Evolutionary conservation across 768 basidiomycete species (phyloP).

Genomic region (Suillus clintonianus): DNA sequence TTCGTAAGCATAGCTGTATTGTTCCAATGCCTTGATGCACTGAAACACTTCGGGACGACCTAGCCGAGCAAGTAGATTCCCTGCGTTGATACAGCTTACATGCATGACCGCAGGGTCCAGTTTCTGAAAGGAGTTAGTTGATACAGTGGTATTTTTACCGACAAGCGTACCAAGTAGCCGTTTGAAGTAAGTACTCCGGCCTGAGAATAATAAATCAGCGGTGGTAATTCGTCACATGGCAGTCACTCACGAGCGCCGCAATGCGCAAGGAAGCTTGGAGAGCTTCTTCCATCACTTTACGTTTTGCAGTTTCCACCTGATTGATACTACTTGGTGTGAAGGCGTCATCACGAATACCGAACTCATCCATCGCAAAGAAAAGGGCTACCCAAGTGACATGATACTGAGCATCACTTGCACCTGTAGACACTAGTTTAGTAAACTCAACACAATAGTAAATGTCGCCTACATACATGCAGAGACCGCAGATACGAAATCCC

Average conservation of each 20-base stretch:
- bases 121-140: slow-evolving; percentile 42
- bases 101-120: slow-evolving; percentile 90
- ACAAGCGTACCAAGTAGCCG: slow-evolving; percentile 71
- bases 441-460: background rate
- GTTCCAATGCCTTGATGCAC: slow-evolving; percentile 83
- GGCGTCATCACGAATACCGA: slow-evolving; percentile 68
- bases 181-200: slow-evolving; percentile 83
- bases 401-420: slow-evolving; percentile 86
- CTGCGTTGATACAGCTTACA: slow-evolving; percentile 82
- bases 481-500: slow-evolving; percentile 88
- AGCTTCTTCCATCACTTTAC: slow-evolving; percentile 78
- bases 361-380: slow-evolving; percentile 82
- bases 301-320: slow-evolving; percentile 64
- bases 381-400: slow-evolving; percentile 91
- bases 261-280: slow-evolving; percentile 85
- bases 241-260: slow-evolving; percentile 70
- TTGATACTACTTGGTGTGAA: slow-evolving; percentile 43
- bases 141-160: slow-evolving; percentile 15
- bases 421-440: slow-evolving; percentile 30
- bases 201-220: slow-evolving; percentile 34
- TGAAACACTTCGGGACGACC: slow-evolving; percentile 81
- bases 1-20: slow-evolving; percentile 88
- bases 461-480: slow-evolving; percentile 50
- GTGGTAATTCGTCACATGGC: slow-evolving; percentile 1
- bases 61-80: slow-evolving; percentile 76